Evolutionary conservation across 2,329 filamentous ascomycete genomes (phyloP), one percentile per base, ranked within the genome.

Genomic region (Aurifilum marmelostoma): DNA sequence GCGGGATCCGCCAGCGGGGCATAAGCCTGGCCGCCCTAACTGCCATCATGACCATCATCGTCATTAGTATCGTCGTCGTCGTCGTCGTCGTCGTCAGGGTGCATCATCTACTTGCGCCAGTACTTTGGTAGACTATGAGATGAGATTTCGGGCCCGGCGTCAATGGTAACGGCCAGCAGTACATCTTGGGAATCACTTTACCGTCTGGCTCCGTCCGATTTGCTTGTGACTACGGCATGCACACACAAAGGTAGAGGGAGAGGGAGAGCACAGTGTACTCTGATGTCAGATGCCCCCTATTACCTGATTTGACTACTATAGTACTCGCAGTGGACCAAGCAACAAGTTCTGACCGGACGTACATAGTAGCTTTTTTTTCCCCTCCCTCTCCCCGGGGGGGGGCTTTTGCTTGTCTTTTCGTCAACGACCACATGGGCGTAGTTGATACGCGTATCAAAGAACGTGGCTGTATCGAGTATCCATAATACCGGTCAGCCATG

Each of bases 271-370:
- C 5, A 27, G 24, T 29, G 52, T 29, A 29, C 52, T 27, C 27
- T 56, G 52, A 56, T 56, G 52, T 56, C 52, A 56, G 52, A 29
- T 18, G 9, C n/a, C n/a, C n/a, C 52, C 24, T 29, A 56, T 56
- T 56, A 18, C 24, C 52, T 56, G 52, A 16, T 18, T 27, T 8
- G 8, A 39, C 37, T 39, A 39, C 37, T 39, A 39, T 39, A 39
- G 37, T 39, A 39, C 34, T 34, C 8, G 14, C 50, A 54, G 29
- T 56, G 52, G 29, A 29, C 52, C 50, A 54, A 27, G 9, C 41
- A 4, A 47, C 16, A 5, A 47, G 43, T 4, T 12, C 52, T 56
- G 52, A 56, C 52, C 24, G 43, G 6, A 3, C 24, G 1, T n/a
- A n/a, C n/a, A n/a, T n/a, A n/a, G n/a, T n/a, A n/a, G n/a, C n/a